Evolutionary conservation across 768 basidiomycete genomes (phyloP), one percentile per base, ranked within the genome.

Genomic region (Gelatoporia subvermispora): DNA sequence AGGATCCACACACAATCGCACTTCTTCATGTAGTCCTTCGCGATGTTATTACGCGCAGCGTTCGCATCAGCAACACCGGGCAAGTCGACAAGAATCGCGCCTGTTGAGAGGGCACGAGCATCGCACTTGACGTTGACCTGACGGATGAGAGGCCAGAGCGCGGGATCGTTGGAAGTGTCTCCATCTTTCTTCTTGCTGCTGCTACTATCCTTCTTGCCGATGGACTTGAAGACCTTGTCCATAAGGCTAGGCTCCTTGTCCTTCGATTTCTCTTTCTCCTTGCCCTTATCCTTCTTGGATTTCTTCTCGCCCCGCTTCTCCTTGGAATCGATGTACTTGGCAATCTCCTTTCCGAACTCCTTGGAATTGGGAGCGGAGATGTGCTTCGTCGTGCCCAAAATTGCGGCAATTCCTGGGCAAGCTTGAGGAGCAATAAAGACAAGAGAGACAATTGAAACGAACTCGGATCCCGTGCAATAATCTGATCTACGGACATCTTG

Each of bases 41-140:
- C 79, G 38, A 84, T 82, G 41, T 67, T 76, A 58, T 78, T 78
- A 47, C 81, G 67, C 13, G 82, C 82, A 10, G 79, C 79, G 58
- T 84, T 84, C 16, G 80, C 78, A 58, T 84, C 82, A 11, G 79
- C 79, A 21, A 81, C 77, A 66, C 82, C 82, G 43, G 82, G 82
- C 48, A 84, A 64, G 59, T 84, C 82, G 16, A 82, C 81, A n/a
- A 83, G 62, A 18, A 81, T 66, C 1, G 79, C 78, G n/a, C 82
- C 81, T 1, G 78, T 79, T 13, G 75, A 70, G 35, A 84, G 67
- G 9, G 78, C 79, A 7, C 62, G 55, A 0, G 79, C 67, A 39
- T 68, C 66, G 61, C 78, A 81, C 8, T 74, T 72, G n/a, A 83
- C 77, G 49, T 75, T 76, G 40, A 83, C 81, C 62, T 79, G 76